phyloP scores from a whole-genome alignment of 2,329 filamentous ascomycete species.

The Talaromyces sp. region DNA sequence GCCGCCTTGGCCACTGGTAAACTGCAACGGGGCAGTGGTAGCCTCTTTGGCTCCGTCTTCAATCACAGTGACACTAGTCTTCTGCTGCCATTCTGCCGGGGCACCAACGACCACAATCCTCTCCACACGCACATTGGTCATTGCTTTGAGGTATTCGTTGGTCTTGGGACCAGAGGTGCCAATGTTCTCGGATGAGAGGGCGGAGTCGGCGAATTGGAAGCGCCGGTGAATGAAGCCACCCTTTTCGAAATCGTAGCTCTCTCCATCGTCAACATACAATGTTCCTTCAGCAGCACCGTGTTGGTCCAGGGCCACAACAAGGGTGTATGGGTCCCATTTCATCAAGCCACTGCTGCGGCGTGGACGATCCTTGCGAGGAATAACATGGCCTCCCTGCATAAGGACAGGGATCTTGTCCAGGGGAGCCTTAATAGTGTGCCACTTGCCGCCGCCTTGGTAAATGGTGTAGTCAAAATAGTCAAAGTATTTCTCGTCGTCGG shows the following conservation, averaged over 20 bases:
- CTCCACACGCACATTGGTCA: conserved; percentile 74
- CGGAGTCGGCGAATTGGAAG: conserved; percentile 60
- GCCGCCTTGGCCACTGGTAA: conserved; percentile 45
- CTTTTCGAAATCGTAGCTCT: conserved; percentile 79
- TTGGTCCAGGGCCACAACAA: conserved; percentile 68
- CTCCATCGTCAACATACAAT: conserved; percentile 88
- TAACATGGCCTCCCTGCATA: conserved; percentile 88
- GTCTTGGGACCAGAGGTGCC: conserved; percentile 57
- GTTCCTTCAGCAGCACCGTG: conserved; percentile 70
- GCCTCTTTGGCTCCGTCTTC: conserved; percentile 42
- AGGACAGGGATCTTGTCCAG: conserved; percentile 83
- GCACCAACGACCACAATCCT: conserved; percentile 80
- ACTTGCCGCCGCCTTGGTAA: conserved; percentile 66
- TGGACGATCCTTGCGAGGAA: conserved; percentile 82
- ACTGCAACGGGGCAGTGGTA: conserved; percentile 53
- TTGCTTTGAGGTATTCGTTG: conserved; percentile 70
- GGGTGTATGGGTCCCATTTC: conserved; percentile 91
- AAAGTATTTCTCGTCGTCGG: conserved; percentile 85
- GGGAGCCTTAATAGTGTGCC: conserved; percentile 66
- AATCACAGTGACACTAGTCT: conserved; percentile 49
- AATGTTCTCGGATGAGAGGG: conserved; percentile 65
- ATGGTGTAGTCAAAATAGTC: conserved; percentile 88
- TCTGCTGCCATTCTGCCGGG: conserved; percentile 64
- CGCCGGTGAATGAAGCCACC: conserved; percentile 83
- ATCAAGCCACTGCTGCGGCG: conserved; percentile 81